A percentile compares a stretch with the other conserved stretches of the same genome.
Evolutionary conservation across 164 flowering plant species (phyloP).

Genomic region (Buxus sempervirens): DNA sequence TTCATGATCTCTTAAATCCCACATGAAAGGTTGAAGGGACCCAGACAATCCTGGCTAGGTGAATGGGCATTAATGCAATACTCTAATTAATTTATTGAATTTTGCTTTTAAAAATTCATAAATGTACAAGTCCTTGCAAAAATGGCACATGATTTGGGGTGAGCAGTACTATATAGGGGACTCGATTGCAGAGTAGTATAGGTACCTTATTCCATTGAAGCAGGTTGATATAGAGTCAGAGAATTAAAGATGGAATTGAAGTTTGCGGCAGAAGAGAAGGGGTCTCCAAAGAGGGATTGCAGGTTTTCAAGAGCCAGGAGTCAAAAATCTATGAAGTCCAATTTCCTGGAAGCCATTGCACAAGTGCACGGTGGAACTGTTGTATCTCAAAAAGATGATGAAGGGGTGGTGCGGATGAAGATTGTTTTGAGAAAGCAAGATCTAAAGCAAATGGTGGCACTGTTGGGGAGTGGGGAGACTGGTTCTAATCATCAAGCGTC

Average conservation of each 20-base stretch:
- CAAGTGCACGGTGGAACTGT: conserved; percentile 16
- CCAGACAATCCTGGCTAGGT: no score
- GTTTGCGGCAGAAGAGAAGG: conserved; percentile 4
- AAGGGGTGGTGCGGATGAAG: conserved; percentile 36
- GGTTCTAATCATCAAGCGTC: background rate
- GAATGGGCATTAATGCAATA: no score
- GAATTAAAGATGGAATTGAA: background rate
- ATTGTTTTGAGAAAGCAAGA: conserved; percentile 34
- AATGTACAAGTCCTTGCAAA: background rate
- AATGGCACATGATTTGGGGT: background rate
- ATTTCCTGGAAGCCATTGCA: conserved; percentile 20
- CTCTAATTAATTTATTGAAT: no score
- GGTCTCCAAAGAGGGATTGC: conserved; percentile 3
- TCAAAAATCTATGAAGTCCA: conserved; percentile 5
- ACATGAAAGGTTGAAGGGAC: no score
- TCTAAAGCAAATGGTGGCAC: conserved; percentile 25
- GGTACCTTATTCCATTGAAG: no score
- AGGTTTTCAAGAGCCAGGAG: background rate
- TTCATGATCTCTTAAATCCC: no score
- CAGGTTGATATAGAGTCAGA: background rate
- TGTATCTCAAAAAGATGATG: conserved; percentile 16
- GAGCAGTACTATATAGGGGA: background rate
- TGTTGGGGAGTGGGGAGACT: conserved; percentile 7
- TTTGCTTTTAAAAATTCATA: background rate
- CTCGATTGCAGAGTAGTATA: background rate